A percentile compares a stretch with the other conserved stretches of the same genome.
phyloP scores from a whole-genome alignment of 805 yeast genomes.

The Ogataea philodendri region DNA sequence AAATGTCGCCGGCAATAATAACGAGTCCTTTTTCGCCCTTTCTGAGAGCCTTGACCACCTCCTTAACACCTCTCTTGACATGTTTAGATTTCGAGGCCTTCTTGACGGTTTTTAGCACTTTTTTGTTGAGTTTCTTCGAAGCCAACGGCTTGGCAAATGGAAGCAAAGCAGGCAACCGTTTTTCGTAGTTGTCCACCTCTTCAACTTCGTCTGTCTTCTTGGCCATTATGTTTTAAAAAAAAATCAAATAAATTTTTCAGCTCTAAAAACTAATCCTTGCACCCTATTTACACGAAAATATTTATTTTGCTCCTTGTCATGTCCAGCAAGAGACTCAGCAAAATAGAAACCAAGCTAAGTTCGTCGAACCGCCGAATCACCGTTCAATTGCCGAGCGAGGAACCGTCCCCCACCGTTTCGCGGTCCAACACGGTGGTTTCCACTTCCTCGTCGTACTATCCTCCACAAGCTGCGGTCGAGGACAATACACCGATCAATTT shows the following conservation, averaged over 20 bases:
- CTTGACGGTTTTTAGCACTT: constrained; percentile 91
- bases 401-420: background rate
- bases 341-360: constrained; percentile 3
- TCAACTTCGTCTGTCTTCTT: constrained; percentile 41
- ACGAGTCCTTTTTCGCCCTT: constrained; percentile 98
- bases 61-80: constrained; percentile 98
- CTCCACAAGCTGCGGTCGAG: constrained; percentile 6
- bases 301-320: constrained; percentile 4
- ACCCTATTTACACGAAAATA: constrained; percentile 1
- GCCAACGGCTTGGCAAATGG: constrained; percentile 96
- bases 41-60: constrained; percentile 95
- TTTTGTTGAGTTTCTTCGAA: constrained; percentile 91
- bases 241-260: constrained; percentile 6
- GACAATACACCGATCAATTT: constrained; percentile 2
- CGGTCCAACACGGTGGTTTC: constrained; percentile 11
- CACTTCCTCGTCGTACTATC: constrained; percentile 17
- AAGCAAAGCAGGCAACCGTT: constrained; percentile 83
- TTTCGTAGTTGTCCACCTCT: constrained; percentile 80
- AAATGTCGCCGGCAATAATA: constrained; percentile 95
- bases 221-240: constrained; percentile 34
- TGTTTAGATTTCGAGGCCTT: constrained; percentile 98
- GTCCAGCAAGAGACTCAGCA: constrained; percentile 2
- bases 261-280: constrained; percentile 9
- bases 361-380: constrained; percentile 14
- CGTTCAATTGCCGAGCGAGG: constrained; percentile 4